These are phyloP conservation scores for Trametes polyzona DNA, from an alignment of 1,284 basidiomycete species.

Conservation along the genomic window DNA sequence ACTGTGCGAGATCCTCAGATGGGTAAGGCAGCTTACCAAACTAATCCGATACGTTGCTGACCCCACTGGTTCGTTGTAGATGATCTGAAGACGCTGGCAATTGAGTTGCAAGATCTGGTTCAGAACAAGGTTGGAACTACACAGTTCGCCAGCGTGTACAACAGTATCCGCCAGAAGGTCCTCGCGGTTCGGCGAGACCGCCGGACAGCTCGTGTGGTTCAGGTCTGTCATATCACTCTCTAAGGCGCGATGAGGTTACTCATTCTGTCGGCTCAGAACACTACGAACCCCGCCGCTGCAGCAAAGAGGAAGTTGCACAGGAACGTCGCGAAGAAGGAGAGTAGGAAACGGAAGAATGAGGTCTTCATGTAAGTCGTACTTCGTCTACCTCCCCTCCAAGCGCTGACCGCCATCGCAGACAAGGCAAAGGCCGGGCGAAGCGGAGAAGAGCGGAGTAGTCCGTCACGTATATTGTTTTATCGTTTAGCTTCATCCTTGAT, in stretches of 20 bases:
- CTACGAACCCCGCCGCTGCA: conserved; percentile 77
- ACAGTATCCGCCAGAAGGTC: conserved; percentile 75
- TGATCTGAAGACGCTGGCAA: conserved; percentile 81
- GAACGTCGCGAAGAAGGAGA: conserved; percentile 77
- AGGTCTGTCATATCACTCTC: conserved; percentile 43
- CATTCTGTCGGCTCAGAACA: conserved; percentile 42
- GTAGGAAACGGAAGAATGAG: conserved; percentile 76
- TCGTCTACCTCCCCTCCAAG: not conserved
- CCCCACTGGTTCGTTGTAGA: conserved; percentile 61
- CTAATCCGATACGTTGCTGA: not conserved
- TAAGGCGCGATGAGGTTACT: too few relatives aligned
- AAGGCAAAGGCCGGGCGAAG: conserved; percentile 34
- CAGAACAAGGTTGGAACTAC: conserved; percentile 86
- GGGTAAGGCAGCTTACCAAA: conserved; percentile 54
- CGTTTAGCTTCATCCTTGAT: not conserved
- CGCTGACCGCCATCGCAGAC: conserved; percentile 22
- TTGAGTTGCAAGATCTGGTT: conserved; percentile 88
- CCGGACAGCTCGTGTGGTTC: conserved; percentile 65
- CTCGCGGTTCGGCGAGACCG: conserved; percentile 75
- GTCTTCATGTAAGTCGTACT: conserved; percentile 54
- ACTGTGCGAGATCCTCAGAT: conserved; percentile 77
- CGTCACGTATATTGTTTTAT: not conserved
- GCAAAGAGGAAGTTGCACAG: conserved; percentile 74
- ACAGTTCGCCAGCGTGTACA: conserved; percentile 81
- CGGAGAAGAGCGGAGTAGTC: conserved; percentile 26